These are phyloP conservation scores for Komagataella ulmi DNA, from an alignment of 805 yeast genomes.

Conservation along the genomic window DNA sequence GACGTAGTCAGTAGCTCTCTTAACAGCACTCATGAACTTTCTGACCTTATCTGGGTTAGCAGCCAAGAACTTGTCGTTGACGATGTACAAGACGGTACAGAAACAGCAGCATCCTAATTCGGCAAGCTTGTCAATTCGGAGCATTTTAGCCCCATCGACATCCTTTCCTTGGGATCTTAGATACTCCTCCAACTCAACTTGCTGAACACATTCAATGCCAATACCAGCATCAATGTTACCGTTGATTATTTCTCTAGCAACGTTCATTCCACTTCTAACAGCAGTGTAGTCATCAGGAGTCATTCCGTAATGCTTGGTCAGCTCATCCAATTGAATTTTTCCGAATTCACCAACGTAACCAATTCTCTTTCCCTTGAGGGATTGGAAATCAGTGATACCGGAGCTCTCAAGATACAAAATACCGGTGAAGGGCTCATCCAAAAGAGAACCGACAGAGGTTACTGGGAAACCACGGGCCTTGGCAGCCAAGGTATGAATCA, in stretches of 20 bases:
- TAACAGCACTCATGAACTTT: constrained; percentile 32
- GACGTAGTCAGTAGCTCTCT: constrained; percentile 36
- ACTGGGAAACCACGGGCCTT: constrained; percentile 46
- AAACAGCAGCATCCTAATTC: constrained; percentile 47
- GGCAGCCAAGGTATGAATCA: constrained; percentile 48
- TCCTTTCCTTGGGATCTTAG: constrained; percentile 28
- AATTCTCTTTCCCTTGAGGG: constrained; percentile 37
- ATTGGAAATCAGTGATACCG: constrained; percentile 39
- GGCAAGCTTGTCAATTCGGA: constrained; percentile 41
- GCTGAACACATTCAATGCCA: constrained; percentile 47
- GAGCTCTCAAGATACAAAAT: constrained; percentile 34
- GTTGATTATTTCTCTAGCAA: constrained; percentile 39
- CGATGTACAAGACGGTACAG: constrained; percentile 41
- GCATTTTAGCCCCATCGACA: constrained; percentile 34
- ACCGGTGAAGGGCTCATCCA: constrained; percentile 48
- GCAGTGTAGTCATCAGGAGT: constrained; percentile 42
- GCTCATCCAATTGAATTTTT: constrained; percentile 42
- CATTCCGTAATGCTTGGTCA: constrained; percentile 43
- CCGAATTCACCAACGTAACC: constrained; percentile 52
- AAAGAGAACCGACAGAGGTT: constrained; percentile 38
- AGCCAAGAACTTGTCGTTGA: constrained; percentile 34
- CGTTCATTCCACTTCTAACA: constrained; percentile 48
- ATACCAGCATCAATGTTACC: constrained; percentile 45
- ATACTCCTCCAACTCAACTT: constrained; percentile 41
- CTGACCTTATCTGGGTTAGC: constrained; percentile 31